phyloP scores from a whole-genome alignment of 495 filamentous ascomycete genomes.

The Sabuloglossum arenarium region DNA sequence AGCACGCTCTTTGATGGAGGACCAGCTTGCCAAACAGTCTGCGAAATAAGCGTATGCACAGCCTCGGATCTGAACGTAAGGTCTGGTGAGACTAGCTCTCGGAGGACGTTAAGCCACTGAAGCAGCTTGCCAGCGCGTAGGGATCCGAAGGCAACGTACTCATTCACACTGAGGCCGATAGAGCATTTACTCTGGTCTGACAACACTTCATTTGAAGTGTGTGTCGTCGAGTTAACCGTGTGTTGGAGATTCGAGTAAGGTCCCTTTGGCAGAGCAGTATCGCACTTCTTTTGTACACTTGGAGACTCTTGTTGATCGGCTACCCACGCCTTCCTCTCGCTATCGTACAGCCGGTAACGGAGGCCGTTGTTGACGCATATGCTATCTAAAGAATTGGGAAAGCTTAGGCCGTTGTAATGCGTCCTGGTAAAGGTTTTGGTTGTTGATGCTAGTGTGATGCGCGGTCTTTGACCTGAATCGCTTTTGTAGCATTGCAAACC shows the following conservation, averaged over 20 bases:
- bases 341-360: background rate
- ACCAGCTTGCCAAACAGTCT: constrained; percentile 10
- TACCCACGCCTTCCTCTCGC: background rate
- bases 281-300: background rate
- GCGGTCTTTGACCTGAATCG: background rate
- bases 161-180: constrained; percentile 8
- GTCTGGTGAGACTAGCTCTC: constrained; percentile 7
- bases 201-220: constrained; percentile 11
- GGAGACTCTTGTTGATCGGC: background rate
- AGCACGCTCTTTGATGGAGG: background rate
- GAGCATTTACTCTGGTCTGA: constrained; percentile 9
- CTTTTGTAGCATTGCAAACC: background rate
- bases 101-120: constrained; percentile 12
- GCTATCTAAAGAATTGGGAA: background rate
- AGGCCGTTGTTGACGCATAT: background rate
- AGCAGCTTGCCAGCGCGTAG: constrained; percentile 10
- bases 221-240: background rate
- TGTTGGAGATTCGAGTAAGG: background rate
- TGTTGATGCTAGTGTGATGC: background rate
- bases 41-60: constrained; percentile 7
- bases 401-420: too few relatives aligned
- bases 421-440: background rate
- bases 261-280: background rate
- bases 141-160: constrained; percentile 9
- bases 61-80: constrained; percentile 10